Conservation (phyloP, 2,329 filamentous ascomycete genomes). For the Neonectria ditissima region DNA sequence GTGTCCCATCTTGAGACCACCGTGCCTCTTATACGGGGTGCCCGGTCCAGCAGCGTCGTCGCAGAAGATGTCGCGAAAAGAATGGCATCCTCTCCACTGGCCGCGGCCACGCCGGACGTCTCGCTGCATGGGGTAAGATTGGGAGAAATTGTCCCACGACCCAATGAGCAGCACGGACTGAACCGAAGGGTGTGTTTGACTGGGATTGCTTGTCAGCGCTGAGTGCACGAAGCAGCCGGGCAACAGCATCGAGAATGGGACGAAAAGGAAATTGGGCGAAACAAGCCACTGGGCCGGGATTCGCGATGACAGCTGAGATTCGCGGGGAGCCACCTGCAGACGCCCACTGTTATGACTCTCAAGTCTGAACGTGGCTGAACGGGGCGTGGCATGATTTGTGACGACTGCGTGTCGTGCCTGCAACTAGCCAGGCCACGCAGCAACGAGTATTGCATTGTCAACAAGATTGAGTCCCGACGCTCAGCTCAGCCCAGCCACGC, state of each 20-base stretch:
- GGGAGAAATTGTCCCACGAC: constrained; percentile 95
- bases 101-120: constrained; percentile 79
- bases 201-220: constrained; percentile 52
- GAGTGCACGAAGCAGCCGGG: constrained; percentile 28
- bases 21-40: constrained; percentile 65
- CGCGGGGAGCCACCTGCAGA: constrained; percentile 18
- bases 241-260: constrained; percentile 41
- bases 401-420: neutral
- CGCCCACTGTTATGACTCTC: constrained; percentile 1
- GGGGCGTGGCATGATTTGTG: constrained; percentile 1
- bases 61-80: constrained; percentile 86
- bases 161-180: constrained; percentile 84
- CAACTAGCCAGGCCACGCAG: neutral
- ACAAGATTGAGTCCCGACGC: constrained; percentile 4
- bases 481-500: constrained; percentile 12
- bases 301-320: constrained; percentile 33
- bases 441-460: constrained; percentile 3
- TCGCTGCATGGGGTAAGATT: constrained; percentile 82
- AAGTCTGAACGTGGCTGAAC: neutral
- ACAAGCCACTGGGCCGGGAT: constrained; percentile 36
- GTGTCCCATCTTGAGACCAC: constrained; percentile 90
- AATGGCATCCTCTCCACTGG: constrained; percentile 89
- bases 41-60: constrained; percentile 69
- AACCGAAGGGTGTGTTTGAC: constrained; percentile 70
- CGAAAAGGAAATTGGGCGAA: constrained; percentile 44